Base-by-base conservation (phyloP, 768 basidiomycete genomes). In the Panus rudis region DNA sequence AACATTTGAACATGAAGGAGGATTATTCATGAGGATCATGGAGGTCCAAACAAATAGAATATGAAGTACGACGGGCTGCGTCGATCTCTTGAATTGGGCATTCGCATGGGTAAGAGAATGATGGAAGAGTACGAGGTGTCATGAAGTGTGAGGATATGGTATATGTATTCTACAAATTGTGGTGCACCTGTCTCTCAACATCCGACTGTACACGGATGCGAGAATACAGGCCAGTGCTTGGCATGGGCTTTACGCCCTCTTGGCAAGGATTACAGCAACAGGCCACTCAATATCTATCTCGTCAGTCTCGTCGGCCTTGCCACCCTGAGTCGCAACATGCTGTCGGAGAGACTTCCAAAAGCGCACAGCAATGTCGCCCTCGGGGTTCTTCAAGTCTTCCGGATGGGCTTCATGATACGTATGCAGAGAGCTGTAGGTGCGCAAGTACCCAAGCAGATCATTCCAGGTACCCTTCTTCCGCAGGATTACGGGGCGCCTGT, bases 391-490 rank as follows among this genome's bases (percentile, higher is more conserved):
- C 33, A 63, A 50, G 53, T 89, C 84, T 23, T 74, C 68, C 0
- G 84, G 83, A 54, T 78, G 71, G 10, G 54, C 54, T 49, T 84
- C 80, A 47, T 78, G 75, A 58, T 74, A 90, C 11, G 74, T 76
- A 47, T 84, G 78, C 38, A 87, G 62, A 2, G 84, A 65, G 52
- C 82, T 86, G 68, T 74, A 82, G 0, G 86, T 87, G 37, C 76
- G 67, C 16, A 91, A 65, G 56, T 89, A 91, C 2, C 67, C 72
- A 4, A 84, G 67, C 0, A 91, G 62, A 43, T 76, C 76, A 11
- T 71, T 68, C 84, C 82, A 85, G 0, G 74, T 71, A 71, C 82
- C 75, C 28, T 56, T 63, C 52, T 75, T 76, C 17, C 61, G 67
- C 64, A 91, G 64, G 46, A 84, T 66, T 39, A 80, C 66, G 1